A percentile compares a stretch with the other conserved stretches of the same genome.
Conservation (phyloP, 2,329 filamentous ascomycete species). For the Botryosphaeria dothidea region DNA sequence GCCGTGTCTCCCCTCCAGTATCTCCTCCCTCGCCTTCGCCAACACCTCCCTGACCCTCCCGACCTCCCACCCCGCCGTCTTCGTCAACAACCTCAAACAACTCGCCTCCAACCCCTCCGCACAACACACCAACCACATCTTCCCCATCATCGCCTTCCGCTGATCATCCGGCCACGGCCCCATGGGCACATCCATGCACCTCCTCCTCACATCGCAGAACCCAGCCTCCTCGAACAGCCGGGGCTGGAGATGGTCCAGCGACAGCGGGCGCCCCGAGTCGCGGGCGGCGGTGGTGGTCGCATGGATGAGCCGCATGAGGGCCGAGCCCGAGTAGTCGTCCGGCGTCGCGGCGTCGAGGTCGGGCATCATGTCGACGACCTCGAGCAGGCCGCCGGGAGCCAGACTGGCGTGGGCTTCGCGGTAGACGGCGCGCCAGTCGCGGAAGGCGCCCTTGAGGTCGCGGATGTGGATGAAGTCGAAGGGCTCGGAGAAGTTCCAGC, state of each 20-base stretch:
- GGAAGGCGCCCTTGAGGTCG: conserved; percentile 49
- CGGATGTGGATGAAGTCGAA: conserved; percentile 54
- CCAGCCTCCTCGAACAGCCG: conserved; percentile 44
- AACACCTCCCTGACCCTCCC: conserved; percentile 28
- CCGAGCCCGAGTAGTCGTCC: conserved; percentile 17
- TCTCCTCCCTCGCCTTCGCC: background rate
- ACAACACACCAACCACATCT: conserved; percentile 43
- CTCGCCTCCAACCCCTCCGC: conserved; percentile 43
- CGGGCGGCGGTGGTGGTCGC: conserved; percentile 40
- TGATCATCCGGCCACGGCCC: conserved; percentile 40
- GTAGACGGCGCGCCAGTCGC: conserved; percentile 49
- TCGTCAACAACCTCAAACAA: conserved; percentile 39
- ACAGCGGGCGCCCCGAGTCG: conserved; percentile 42
- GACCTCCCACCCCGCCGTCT: conserved; percentile 33
- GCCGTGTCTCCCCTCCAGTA: conserved; percentile 9
- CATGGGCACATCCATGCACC: conserved; percentile 40
- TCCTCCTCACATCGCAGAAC: conserved; percentile 44
- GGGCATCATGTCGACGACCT: conserved; percentile 45
- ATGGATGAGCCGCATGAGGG: conserved; percentile 30
- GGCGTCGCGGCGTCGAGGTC: background rate
- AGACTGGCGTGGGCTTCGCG: conserved; percentile 47
- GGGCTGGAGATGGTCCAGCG: conserved; percentile 45
- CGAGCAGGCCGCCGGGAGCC: conserved; percentile 48
- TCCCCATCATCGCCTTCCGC: conserved; percentile 38
- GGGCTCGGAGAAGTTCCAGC: conserved; percentile 50